phyloP scores from a whole-genome alignment of 116 monocot species.

The Zostera marina region DNA sequence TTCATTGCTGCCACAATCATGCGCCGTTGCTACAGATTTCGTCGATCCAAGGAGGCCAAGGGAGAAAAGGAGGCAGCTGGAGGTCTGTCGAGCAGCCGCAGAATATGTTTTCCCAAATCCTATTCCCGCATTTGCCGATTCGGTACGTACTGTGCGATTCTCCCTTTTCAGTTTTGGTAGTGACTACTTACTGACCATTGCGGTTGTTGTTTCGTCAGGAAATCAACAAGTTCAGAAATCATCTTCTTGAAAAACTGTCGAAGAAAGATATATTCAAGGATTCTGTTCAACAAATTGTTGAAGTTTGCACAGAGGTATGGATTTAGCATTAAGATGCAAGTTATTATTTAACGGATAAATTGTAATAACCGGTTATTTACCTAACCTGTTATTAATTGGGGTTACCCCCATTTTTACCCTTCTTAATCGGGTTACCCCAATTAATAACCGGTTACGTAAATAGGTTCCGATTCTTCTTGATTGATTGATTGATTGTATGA shows the following conservation, averaged over 20 bases:
- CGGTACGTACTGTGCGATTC: conserved; percentile 19
- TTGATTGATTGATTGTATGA: neutral
- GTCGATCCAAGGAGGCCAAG: neutral
- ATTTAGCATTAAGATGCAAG: too few relatives aligned
- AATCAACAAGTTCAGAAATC: conserved; percentile 46
- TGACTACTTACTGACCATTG: too few relatives aligned
- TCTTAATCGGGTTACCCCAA: too few relatives aligned
- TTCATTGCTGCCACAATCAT: neutral
- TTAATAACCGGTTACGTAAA: neutral
- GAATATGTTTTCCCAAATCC: conserved; percentile 83
- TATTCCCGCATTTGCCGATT: conserved; percentile 67
- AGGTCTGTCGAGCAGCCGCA: conserved; percentile 9
- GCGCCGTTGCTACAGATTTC: neutral
- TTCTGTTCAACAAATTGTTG: conserved; percentile 44
- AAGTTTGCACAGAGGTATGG: conserved; percentile 67
- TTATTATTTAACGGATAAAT: too few relatives aligned
- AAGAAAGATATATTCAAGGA: conserved; percentile 68
- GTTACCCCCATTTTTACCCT: too few relatives aligned
- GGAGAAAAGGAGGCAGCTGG: neutral
- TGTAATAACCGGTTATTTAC: too few relatives aligned
- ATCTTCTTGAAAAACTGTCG: conserved; percentile 41
- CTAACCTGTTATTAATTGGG: too few relatives aligned
- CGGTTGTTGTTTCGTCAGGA: too few relatives aligned
- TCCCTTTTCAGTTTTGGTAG: neutral
- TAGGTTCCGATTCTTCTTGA: neutral